phyloP scores from a whole-genome alignment of 148 eudicot genomes.

The Nepenthes gracilis region DNA sequence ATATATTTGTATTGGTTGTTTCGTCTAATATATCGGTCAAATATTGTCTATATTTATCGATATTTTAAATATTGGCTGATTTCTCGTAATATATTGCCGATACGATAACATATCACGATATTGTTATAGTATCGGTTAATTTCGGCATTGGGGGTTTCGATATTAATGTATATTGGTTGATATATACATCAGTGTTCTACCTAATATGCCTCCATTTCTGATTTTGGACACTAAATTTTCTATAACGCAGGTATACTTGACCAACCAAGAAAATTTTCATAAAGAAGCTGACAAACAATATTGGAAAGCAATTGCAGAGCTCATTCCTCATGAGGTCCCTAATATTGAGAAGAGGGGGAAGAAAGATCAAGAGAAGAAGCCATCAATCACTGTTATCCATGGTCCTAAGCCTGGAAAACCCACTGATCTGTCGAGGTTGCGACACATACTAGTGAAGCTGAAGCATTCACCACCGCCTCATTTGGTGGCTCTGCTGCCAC shows the following conservation, averaged over 20 bases:
- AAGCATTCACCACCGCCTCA: slow-evolving; percentile 96
- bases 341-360: slow-evolving; percentile 82
- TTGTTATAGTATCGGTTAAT: too few relatives aligned
- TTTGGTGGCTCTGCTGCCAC: slow-evolving; percentile 63
- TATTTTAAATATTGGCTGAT: too few relatives aligned
- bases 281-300: slow-evolving; percentile 83
- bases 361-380: slow-evolving; percentile 93
- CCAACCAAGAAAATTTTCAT: slow-evolving; percentile 81
- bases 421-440: slow-evolving; percentile 89
- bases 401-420: slow-evolving; percentile 99
- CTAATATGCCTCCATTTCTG: neutral
- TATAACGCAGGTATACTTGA: slow-evolving; percentile 38
- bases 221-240: neutral
- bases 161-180: too few relatives aligned
- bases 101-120: too few relatives aligned
- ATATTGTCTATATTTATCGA: too few relatives aligned
- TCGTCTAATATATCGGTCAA: too few relatives aligned
- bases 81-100: too few relatives aligned
- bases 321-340: slow-evolving; percentile 86
- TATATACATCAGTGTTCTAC: neutral
- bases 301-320: slow-evolving; percentile 92
- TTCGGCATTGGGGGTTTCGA: too few relatives aligned
- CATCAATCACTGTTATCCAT: slow-evolving; percentile 75
- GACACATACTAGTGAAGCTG: slow-evolving; percentile 78
- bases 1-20: too few relatives aligned